Base-by-base conservation (phyloP, 352 stramenopile genomes). In the Pythium periplocum region DNA sequence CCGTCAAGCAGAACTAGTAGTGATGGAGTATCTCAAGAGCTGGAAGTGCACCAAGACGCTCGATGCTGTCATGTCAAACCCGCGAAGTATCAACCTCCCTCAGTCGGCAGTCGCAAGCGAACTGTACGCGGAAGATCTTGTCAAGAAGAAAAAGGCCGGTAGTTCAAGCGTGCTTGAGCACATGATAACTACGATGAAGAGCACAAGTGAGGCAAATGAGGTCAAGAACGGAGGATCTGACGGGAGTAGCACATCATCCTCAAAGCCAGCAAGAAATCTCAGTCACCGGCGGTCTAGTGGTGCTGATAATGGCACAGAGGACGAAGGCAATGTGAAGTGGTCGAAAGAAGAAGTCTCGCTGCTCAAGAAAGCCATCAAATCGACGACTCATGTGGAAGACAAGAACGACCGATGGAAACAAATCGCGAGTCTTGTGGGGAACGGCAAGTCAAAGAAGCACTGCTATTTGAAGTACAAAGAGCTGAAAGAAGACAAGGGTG, bases 401-500 rank as follows among this genome's bases (percentile, higher is more conserved):
- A 93, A 87, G 58, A 89, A 80, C 46, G 71, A 74, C 11, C 80
- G 78, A 12, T 93, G 80, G 80, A 86, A 81, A 37, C 55, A 83
- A 43, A 88, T 90, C 42, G 75, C 75, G 0, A 47, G 11, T n/a
- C 43, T 79, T 9, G 74, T 93, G 9, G 75, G 80, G 9, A 78
- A 73, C 42, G 61, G 62, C 1, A 87, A 84, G 51, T 71, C 63
- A n/a, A 91, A 91, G 47, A 89, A 89, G 57, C 67, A 89, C 41
- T 93, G 83, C 63, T 90, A 91, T 53, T 17, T 89, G 34, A 91
- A 93, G 62, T 93, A 93, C 68, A 93, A 93, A 60, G 68, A 87
- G 39, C 66, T 93, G 33, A 89, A 87, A 51, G 66, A 84, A 33
- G 73, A 85, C 47, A 83, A 79, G 38, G 61, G 55, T 2, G 17